Percentiles rank a stretch among this genome's conserved stretches.
phyloP scores from a whole-genome alignment of 192 early-diverging fungal genomes.

The Dissophora ornata region DNA sequence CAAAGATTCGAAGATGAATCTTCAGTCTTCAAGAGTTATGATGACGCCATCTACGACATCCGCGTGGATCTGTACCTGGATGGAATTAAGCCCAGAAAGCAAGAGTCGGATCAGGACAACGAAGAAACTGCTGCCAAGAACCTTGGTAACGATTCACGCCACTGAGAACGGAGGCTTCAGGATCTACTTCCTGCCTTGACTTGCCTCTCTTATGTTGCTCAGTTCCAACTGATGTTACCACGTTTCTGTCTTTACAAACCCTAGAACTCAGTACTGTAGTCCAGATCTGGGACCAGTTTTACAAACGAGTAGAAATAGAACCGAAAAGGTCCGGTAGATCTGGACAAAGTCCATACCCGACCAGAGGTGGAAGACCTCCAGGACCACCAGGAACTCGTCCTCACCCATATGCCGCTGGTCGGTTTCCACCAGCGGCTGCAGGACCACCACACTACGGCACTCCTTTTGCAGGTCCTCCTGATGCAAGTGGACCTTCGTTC shows the following conservation, averaged over 20 bases:
- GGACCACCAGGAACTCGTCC: constrained; percentile 32
- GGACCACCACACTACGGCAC: constrained; percentile 29
- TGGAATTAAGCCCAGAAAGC: constrained; percentile 41
- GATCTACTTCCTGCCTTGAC: not conserved
- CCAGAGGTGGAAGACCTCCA: constrained; percentile 23
- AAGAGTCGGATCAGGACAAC: constrained; percentile 38
- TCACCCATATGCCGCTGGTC: constrained; percentile 34
- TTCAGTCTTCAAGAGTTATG: constrained; percentile 51
- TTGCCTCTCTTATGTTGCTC: too few species aligned
- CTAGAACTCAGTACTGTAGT: constrained; percentile 33
- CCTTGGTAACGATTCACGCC: too few species aligned
- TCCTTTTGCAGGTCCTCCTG: constrained; percentile 40
- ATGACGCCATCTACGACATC: constrained; percentile 52
- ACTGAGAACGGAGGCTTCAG: too few species aligned
- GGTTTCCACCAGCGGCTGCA: constrained; percentile 17
- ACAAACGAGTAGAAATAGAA: constrained; percentile 40
- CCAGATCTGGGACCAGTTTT: constrained; percentile 34
- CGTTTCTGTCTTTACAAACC: too few species aligned
- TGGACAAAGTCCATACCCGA: constrained; percentile 29
- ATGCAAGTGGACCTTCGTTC: constrained; percentile 39
- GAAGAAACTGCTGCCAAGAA: constrained; percentile 22
- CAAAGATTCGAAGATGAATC: constrained; percentile 51
- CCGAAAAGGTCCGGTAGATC: constrained; percentile 37
- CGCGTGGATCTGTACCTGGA: constrained; percentile 47
- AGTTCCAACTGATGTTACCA: too few species aligned